These are phyloP conservation scores for Selenicereus undatus DNA, from an alignment of 148 eudicot genomes.

Conservation along the genomic window DNA sequence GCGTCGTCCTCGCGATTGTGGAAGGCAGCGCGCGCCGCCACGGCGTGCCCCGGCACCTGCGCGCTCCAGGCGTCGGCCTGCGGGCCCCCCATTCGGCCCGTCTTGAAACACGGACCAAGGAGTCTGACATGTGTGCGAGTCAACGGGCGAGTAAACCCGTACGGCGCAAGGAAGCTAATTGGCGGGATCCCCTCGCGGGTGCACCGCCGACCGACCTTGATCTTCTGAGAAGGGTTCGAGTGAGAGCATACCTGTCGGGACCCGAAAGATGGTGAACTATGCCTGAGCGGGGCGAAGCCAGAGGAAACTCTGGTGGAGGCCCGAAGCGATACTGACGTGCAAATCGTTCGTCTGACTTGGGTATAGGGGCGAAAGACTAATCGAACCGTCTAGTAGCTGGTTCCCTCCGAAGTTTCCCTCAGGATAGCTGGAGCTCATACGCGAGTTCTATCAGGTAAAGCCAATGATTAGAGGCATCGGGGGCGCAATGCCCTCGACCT, in stretches of 20 bases:
- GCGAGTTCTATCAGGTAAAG: no score
- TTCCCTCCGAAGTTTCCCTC: no score
- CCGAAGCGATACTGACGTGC: no score
- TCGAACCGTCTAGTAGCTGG: no score
- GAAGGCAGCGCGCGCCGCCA: constrained; percentile 3
- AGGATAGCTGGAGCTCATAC: no score
- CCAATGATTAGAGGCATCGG: no score
- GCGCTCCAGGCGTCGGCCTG: constrained; percentile 8
- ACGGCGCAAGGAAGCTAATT: constrained; percentile 39
- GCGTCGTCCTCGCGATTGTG: constrained; percentile 2
- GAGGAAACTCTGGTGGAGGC: no score
- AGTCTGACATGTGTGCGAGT: constrained; percentile 58
- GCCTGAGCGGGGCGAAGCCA: no score
- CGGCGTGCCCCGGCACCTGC: not conserved
- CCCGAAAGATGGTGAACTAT: not conserved
- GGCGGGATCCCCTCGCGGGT: constrained; percentile 10
- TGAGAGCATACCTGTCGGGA: not conserved
- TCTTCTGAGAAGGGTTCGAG: not conserved
- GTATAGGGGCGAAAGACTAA: no score
- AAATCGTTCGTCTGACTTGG: no score
- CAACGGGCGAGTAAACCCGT: constrained; percentile 45
- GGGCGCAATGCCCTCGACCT: no score
- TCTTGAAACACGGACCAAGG: constrained; percentile 57
- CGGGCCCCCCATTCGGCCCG: constrained; percentile 38
- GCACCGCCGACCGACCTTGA: not conserved